Percentiles rank a stretch among this genome's conserved stretches.
Conservation (phyloP, 2,329 filamentous ascomycete genomes). For the Fonsecaea pedrosoi region DNA sequence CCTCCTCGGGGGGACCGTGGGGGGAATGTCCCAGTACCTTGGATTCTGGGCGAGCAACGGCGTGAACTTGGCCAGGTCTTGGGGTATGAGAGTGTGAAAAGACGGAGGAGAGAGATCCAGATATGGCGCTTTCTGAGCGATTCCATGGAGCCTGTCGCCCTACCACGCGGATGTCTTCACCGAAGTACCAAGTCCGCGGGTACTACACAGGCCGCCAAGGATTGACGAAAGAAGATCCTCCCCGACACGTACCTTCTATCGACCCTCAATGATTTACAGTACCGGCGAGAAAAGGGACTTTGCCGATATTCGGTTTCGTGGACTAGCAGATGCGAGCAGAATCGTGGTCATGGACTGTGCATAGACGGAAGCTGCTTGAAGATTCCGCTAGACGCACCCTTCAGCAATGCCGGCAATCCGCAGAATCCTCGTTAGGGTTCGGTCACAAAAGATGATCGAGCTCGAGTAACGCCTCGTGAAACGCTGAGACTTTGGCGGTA, state of each 20-base stretch:
- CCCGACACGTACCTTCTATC: background rate
- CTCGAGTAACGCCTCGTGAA: background rate
- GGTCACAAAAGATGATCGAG: background rate
- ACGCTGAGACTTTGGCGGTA: background rate
- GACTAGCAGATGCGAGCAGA: background rate
- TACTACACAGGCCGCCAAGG: too few relatives aligned
- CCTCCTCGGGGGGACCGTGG: slow-evolving; percentile 66
- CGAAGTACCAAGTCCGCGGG: background rate
- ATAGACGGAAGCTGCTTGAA: background rate
- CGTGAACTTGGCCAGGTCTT: slow-evolving; percentile 84
- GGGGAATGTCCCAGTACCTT: slow-evolving; percentile 75
- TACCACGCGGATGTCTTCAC: background rate
- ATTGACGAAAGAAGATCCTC: background rate
- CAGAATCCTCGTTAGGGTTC: background rate
- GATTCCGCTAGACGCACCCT: background rate
- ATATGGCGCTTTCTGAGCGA: background rate
- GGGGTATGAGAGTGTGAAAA: slow-evolving; percentile 75
- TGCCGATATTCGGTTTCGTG: background rate
- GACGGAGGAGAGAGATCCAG: background rate
- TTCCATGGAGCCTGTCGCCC: background rate
- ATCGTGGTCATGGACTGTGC: background rate
- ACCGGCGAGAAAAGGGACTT: background rate
- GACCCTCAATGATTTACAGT: background rate
- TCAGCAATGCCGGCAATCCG: background rate
- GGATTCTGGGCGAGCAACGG: slow-evolving; percentile 78